Base-by-base conservation (phyloP, 306 rosid species). In the Macrotyloma uniflorum region DNA sequence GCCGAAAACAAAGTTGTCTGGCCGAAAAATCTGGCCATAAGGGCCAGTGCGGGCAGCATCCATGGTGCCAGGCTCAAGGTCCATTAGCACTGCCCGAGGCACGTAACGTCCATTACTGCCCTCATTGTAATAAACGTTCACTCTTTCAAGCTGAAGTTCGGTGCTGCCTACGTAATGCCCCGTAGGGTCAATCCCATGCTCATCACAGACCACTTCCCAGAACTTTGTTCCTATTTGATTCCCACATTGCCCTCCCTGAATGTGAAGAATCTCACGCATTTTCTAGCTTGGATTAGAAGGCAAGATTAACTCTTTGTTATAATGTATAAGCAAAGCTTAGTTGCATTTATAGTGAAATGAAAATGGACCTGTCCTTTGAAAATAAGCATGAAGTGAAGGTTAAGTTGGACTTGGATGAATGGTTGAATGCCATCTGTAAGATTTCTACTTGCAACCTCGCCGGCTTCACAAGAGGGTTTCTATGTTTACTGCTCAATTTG, bases 1-100 rank as follows among this genome's bases (percentile, higher is more conserved):
- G 4, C 96, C 96, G 46, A 89, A 91, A 8, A 89, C 88, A 11
- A 91, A 87, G 88, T 89, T 91, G 38, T 89, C 96, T 0, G 92
- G 96, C 15, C 96, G 80, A 78, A 91, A 91, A 74, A 89, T 88
- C 89, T 85, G 91, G 14, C 97, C 93, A 1, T 89, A 88, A 2
- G 89, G 92, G 0, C 93, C 91, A 0, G 88, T 75, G 9, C 93
- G 83, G 67, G 85, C 57, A 8, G 89, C 80, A 2, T 89, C 97
- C 92, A 91, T 91, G 75, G 97, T 91, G 16, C 97, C 97, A 0
- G 97, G 97, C 36, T 91, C 97, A 13, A 91, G 92, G 80, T 91
- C 97, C 93, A 91, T 89, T 4, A 89, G 82, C 84, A 91, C 97
- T 15, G 92, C 97, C 8, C 97, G 66, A 1, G 97, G 97, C 78